phyloP scores from a whole-genome alignment of 768 basidiomycete species.

The Plicaturopsis crispa region DNA sequence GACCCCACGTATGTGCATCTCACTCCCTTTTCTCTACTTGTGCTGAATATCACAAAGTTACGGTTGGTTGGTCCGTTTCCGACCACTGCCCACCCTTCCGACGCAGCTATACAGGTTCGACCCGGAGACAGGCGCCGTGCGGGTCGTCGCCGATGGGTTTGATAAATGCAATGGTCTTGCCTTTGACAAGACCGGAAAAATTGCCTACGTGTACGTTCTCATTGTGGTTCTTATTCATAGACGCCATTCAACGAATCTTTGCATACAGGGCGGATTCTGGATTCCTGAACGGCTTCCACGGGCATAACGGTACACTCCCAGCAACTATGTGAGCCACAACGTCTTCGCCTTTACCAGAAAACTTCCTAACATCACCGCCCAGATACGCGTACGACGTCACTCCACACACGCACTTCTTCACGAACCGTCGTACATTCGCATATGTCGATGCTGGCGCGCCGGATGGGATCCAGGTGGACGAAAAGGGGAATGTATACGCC shows the following conservation, averaged over 20 bases:
- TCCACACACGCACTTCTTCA: conserved; percentile 40
- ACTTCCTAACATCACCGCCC: conserved; percentile 1
- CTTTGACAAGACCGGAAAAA: conserved; percentile 56
- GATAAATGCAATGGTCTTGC: conserved; percentile 69
- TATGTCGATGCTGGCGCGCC: conserved; percentile 59
- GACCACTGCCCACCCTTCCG: conserved; percentile 56
- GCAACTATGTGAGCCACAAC: conserved; percentile 51
- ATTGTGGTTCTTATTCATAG: conserved; percentile 5
- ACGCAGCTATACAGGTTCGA: conserved; percentile 77
- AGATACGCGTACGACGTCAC: conserved; percentile 71
- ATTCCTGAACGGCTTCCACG: conserved; percentile 33
- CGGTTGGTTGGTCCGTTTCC: conserved; percentile 59
- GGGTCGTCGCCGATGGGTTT: conserved; percentile 74
- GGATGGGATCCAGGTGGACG: conserved; percentile 63
- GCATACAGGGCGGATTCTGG: conserved; percentile 44
- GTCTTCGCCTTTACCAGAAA: not conserved
- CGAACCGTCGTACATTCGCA: conserved; percentile 59
- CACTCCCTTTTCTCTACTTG: not conserved
- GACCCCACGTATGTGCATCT: conserved; percentile 49
- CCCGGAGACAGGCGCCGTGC: conserved; percentile 53
- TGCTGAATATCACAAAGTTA: conserved; percentile 32
- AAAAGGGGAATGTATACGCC: conserved; percentile 56
- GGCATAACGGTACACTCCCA: conserved; percentile 49
- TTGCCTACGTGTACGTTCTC: conserved; percentile 50
- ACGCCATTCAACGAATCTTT: not conserved